Conservation (phyloP, 108 stramenopile genomes). For the Cyclotella atomus region DNA sequence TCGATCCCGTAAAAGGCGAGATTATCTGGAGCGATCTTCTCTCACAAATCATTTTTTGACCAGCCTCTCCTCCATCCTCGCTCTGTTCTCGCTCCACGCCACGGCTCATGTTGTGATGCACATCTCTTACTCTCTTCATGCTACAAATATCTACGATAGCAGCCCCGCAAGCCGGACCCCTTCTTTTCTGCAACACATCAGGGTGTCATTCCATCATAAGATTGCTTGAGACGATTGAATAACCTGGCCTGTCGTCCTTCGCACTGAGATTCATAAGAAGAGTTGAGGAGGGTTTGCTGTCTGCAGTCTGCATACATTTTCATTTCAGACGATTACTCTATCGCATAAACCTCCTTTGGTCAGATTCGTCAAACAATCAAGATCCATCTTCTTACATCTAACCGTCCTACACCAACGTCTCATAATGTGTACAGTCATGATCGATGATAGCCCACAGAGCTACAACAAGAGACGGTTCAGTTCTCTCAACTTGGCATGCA, state of each 20-base stretch:
- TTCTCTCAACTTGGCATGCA: constrained; percentile 2
- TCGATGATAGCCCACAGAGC: constrained; percentile 1
- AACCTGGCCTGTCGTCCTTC: not conserved
- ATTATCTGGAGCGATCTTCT: too few relatives aligned
- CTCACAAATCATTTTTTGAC: too few relatives aligned
- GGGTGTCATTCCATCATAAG: constrained; percentile 11
- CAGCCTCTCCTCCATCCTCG: too few relatives aligned
- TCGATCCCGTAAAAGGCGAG: too few relatives aligned
- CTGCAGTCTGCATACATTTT: not conserved
- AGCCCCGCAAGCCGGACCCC: too few relatives aligned
- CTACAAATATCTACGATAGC: too few relatives aligned
- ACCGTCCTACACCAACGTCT: not conserved
- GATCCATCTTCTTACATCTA: not conserved
- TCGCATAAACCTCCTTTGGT: not conserved
- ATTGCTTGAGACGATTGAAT: constrained; percentile 9
- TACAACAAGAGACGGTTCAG: constrained; percentile 8
- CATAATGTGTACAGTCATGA: not conserved
- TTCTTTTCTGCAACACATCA: too few relatives aligned
- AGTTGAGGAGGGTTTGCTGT: too few relatives aligned
- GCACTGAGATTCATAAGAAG: not conserved
- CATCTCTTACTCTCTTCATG: too few relatives aligned
- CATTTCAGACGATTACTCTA: constrained; percentile 2
- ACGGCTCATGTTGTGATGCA: too few relatives aligned
- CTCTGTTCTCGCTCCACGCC: too few relatives aligned
- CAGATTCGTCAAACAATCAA: constrained; percentile 1